Evolutionary conservation across 345 rosid genomes (phyloP).

Genomic region (Eucalyptus polybractea): DNA sequence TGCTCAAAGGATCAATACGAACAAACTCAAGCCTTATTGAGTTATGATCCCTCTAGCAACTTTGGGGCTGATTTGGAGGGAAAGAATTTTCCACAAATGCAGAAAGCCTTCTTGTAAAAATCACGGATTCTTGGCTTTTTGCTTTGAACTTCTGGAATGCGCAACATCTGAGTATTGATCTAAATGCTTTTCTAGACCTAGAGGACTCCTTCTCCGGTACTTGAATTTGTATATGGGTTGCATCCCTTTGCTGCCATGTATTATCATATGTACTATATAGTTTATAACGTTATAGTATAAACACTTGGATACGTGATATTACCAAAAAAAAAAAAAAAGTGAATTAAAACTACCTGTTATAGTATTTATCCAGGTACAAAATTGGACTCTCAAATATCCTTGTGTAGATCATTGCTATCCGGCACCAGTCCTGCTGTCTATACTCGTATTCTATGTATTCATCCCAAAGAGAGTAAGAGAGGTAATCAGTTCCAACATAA

Average conservation of each 20-base stretch:
- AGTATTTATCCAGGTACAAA: constrained; percentile 75
- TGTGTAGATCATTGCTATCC: constrained; percentile 65
- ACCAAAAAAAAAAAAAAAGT: neutral
- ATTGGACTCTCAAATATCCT: constrained; percentile 80
- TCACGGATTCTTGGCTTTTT: neutral
- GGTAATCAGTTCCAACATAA: constrained; percentile 87
- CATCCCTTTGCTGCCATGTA: neutral
- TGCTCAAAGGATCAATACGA: neutral
- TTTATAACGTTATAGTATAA: neutral
- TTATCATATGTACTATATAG: neutral
- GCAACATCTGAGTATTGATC: neutral
- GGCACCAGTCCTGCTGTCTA: constrained; percentile 82
- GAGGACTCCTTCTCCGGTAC: neutral
- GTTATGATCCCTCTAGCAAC: neutral
- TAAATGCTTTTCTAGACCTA: neutral
- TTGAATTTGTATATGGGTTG: neutral
- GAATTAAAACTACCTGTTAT: constrained; percentile 33
- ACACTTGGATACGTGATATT: neutral
- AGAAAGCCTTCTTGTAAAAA: neutral
- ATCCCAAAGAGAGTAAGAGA: constrained; percentile 81
- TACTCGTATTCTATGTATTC: constrained; percentile 91
- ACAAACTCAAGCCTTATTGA: neutral
- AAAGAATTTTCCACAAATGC: neutral
- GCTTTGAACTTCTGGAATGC: neutral
- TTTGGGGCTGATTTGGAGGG: neutral